Base-by-base conservation (phyloP, 108 stramenopile species). In the Cyclostephanos tholiformis region DNA sequence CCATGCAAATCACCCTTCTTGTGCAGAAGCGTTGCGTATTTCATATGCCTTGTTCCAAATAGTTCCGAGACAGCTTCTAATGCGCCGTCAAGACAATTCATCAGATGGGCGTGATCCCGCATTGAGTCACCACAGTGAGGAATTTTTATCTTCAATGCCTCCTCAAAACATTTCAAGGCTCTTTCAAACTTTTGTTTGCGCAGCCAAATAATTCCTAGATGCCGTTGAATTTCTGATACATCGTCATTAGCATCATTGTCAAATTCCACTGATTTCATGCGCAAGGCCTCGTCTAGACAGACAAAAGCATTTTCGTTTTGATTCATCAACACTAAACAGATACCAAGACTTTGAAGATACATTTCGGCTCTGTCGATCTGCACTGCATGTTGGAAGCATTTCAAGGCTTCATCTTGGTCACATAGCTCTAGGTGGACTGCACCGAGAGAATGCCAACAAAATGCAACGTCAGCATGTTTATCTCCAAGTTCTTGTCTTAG, bases 21-120 rank as follows among this genome's bases (percentile, higher is more conserved):
- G 61, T 85, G 82, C 32, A 79, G 63, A 14, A 85, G 74, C 59
- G 67, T 75, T 26, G 76, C 81, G 25, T 78, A 82, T 30, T 76
- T 65, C 43, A 74, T 26, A 62, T 77, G 76, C 17, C 73, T 50
- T 29, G 63, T 61, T 8, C 84, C 84, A 56, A 66, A 77, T 17
- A 77, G 32, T 30, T 67, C 59, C 26, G 75, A 77, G 38, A 78
- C 75, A 26, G 53, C 62, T 12, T 78, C 58, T 32, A 85, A 56
- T 32, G 80, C 84, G n/a, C 81, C 84, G 38, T 80, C 84, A 65
- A 85, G 60, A 59, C 84, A 79, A 27, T 67, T 55, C 64, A 82
- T 76, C 25, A 85, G 62, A 67, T 80, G 56, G 8, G 13, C 10
- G 43, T 69, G 57, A 65, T 72, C 64, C 49, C 67, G 70, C 32